Evolutionary conservation across 2,329 filamentous ascomycete genomes (phyloP).

Genomic region (Akanthomyces dipterigenus): DNA sequence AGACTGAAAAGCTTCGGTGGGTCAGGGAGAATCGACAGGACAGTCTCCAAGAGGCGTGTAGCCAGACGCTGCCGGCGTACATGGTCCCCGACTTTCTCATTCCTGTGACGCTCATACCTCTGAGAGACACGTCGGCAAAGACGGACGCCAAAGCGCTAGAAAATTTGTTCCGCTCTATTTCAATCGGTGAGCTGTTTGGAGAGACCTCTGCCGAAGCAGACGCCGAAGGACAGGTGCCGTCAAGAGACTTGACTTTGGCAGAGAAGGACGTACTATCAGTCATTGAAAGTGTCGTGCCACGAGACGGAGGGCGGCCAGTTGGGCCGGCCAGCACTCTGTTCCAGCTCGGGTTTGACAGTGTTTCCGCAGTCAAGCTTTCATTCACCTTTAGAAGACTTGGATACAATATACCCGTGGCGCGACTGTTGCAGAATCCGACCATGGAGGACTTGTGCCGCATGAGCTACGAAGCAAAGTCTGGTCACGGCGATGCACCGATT

Average conservation of each 20-base stretch:
- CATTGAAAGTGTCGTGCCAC: not conserved
- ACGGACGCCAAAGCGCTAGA: constrained; percentile 7
- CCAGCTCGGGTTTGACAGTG: constrained; percentile 30
- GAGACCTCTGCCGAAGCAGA: not conserved
- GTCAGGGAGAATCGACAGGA: not conserved
- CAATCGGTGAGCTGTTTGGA: constrained; percentile 4
- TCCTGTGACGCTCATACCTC: constrained; percentile 4
- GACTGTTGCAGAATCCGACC: constrained; percentile 27
- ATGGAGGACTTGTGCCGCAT: constrained; percentile 25
- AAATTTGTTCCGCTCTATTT: constrained; percentile 8
- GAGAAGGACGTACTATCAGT: not conserved
- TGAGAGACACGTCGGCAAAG: constrained; percentile 10
- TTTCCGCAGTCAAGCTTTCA: constrained; percentile 29
- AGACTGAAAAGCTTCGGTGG: not conserved
- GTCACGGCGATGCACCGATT: not conserved
- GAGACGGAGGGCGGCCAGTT: not conserved
- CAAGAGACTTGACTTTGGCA: not conserved
- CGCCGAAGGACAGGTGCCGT: not conserved
- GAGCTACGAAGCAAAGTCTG: not conserved
- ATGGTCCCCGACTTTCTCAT: constrained; percentile 13
- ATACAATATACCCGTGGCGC: constrained; percentile 26
- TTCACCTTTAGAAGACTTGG: constrained; percentile 26
- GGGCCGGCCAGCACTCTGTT: constrained; percentile 20
- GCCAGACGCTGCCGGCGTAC: constrained; percentile 9
- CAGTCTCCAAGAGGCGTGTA: not conserved